Evolutionary conservation across 768 basidiomycete species (phyloP).

Genomic region (Pleurotus sapidus): DNA sequence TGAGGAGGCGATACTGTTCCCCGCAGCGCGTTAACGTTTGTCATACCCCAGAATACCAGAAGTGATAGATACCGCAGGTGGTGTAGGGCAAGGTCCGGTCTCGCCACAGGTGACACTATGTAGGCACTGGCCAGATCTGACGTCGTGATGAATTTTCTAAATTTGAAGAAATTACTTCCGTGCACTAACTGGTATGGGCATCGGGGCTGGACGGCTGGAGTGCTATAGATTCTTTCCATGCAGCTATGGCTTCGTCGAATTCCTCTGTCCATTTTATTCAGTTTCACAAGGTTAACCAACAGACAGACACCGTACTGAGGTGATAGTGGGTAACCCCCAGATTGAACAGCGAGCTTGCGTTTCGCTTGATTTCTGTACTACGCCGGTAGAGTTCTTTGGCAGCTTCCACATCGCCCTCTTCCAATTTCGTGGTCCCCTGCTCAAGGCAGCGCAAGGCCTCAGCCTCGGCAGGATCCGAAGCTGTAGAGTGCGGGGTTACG

Average conservation of each 20-base stretch:
- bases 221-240: constrained; percentile 83
- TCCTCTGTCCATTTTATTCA: constrained; percentile 54
- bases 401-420: constrained; percentile 80
- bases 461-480: constrained; percentile 77
- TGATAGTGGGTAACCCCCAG: constrained; percentile 89
- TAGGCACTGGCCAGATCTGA: constrained; percentile 87
- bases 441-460: constrained; percentile 81
- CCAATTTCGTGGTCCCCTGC: constrained; percentile 78
- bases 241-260: constrained; percentile 79
- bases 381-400: constrained; percentile 77
- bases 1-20: constrained; percentile 71
- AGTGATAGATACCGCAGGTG: constrained; percentile 64
- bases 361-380: constrained; percentile 77
- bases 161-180: not conserved
- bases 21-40: constrained; percentile 2
- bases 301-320: constrained; percentile 55
- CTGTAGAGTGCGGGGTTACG: constrained; percentile 76
- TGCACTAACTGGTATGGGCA: constrained; percentile 76
- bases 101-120: constrained; percentile 73
- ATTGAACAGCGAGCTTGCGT: constrained; percentile 82
- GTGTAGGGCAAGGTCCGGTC: constrained; percentile 84
- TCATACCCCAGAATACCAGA: constrained; percentile 27
- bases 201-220: constrained; percentile 83
- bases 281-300: constrained; percentile 5
- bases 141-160: not conserved